A percentile compares a stretch with the other conserved stretches of the same genome.
These are phyloP conservation scores for Puccinia triticina DNA, from an alignment of 1,284 basidiomycete genomes.

Conservation along the genomic window DNA sequence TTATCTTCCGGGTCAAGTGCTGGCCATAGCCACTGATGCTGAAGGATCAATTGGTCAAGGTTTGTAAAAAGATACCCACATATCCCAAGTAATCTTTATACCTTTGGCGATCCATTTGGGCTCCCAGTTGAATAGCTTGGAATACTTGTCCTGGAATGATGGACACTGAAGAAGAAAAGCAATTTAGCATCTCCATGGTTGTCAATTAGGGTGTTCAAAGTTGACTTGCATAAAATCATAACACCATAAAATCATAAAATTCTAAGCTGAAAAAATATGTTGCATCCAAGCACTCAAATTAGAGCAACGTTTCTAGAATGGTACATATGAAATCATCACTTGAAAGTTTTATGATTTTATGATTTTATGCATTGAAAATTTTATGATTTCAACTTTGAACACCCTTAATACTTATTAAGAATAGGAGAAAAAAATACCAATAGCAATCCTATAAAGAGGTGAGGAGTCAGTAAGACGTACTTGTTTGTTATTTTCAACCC, in stretches of 20 bases:
- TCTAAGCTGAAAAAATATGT: too few relatives aligned
- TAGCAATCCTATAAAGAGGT: too few relatives aligned
- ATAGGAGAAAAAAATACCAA: background rate
- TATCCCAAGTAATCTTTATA: background rate
- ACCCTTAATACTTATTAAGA: background rate
- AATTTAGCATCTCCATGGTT: background rate
- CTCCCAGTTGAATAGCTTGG: background rate
- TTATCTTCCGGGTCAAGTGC: background rate
- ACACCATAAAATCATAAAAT: too few relatives aligned
- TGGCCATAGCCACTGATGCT: background rate
- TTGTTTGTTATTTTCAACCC: background rate
- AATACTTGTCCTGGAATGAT: conserved; percentile 4
- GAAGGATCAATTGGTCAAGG: background rate
- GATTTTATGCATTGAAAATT: too few relatives aligned
- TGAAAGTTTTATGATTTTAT: too few relatives aligned
- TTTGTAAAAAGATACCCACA: too few relatives aligned
- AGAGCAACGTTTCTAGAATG: too few relatives aligned
- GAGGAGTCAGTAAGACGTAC: background rate
- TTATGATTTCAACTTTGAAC: too few relatives aligned
- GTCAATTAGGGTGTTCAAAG: too few relatives aligned
- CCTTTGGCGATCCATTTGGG: background rate
- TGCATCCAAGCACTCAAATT: too few relatives aligned
- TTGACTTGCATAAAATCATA: too few relatives aligned
- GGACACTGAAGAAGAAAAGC: background rate
- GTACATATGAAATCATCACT: too few relatives aligned